phyloP scores from a whole-genome alignment of 208 protist genomes.

The Herpetomonas tarakana region DNA sequence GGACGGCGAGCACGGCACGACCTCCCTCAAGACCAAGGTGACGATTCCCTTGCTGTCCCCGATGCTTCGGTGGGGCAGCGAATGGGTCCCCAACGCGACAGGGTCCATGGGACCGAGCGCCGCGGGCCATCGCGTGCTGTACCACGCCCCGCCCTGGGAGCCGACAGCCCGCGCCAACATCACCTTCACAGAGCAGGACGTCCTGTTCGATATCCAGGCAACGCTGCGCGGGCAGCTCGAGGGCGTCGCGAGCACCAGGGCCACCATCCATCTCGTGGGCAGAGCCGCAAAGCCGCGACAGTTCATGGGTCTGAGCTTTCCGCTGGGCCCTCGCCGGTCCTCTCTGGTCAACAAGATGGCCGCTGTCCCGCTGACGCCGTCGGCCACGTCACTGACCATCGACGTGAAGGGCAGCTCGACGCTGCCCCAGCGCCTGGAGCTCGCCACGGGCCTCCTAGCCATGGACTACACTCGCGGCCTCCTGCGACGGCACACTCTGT shows the following conservation, averaged over 20 bases:
- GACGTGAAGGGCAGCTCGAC: not conserved
- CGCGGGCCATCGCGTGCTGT: not conserved
- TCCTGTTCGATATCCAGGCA: conserved; percentile 8
- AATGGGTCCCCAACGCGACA: not conserved
- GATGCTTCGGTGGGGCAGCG: not conserved
- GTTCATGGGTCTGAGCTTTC: conserved; percentile 40
- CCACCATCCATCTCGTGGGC: conserved; percentile 8
- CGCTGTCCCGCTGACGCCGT: conserved; percentile 16
- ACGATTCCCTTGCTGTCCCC: not conserved
- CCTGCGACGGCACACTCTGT: conserved; percentile 32
- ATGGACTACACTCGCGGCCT: conserved; percentile 54
- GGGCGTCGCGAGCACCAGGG: not conserved
- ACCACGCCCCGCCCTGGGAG: conserved; percentile 2
- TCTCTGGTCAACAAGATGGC: conserved; percentile 36
- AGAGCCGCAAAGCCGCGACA: conserved; percentile 13
- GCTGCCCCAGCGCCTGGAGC: not conserved
- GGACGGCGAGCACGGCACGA: conserved; percentile 14
- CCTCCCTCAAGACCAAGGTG: not conserved
- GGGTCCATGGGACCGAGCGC: not conserved
- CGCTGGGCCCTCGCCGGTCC: conserved; percentile 30
- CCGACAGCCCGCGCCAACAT: conserved; percentile 7
- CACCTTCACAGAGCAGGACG: conserved; percentile 8
- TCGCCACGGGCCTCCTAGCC: conserved; percentile 11
- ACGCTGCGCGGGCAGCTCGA: not conserved
- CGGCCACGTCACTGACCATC: conserved; percentile 5